phyloP scores from a whole-genome alignment of 1,139 yeast genomes.

The Pichia sp. region DNA sequence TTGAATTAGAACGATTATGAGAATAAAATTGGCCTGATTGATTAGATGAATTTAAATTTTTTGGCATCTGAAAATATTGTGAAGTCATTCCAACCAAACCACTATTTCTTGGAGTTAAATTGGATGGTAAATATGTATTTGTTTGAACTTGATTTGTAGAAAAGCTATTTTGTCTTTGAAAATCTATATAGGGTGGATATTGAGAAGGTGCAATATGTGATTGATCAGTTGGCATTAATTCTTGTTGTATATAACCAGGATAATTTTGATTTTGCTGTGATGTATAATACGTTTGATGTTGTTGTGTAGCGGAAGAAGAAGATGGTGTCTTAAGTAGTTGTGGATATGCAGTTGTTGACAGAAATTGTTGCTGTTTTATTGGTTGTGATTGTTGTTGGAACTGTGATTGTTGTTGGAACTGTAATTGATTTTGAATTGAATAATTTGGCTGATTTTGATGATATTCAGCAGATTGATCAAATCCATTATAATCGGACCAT shows the following conservation, averaged over 20 bases:
- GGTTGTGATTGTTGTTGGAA: constrained; percentile 3
- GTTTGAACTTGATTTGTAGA: not conserved
- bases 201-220: not conserved
- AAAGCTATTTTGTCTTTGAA: not conserved
- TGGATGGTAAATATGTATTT: not conserved
- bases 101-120: constrained; percentile 3
- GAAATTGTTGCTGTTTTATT: not conserved
- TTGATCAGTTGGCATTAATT: not conserved
- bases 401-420: not conserved
- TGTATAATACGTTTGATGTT: not conserved
- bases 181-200: not conserved
- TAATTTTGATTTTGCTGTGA: not conserved
- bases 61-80: not conserved
- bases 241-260: not conserved
- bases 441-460: too few relatives aligned
- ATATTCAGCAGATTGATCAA: too few relatives aligned
- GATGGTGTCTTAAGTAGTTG: not conserved
- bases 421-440: not conserved
- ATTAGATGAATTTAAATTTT: not conserved
- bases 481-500: too few relatives aligned
- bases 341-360: not conserved
- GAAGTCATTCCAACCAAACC: not conserved
- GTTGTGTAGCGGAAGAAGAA: not conserved
- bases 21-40: too few relatives aligned
- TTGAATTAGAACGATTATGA: too few relatives aligned